phyloP scores from a whole-genome alignment of 2,329 filamentous ascomycete species.

The Alternaria gansuensis region DNA sequence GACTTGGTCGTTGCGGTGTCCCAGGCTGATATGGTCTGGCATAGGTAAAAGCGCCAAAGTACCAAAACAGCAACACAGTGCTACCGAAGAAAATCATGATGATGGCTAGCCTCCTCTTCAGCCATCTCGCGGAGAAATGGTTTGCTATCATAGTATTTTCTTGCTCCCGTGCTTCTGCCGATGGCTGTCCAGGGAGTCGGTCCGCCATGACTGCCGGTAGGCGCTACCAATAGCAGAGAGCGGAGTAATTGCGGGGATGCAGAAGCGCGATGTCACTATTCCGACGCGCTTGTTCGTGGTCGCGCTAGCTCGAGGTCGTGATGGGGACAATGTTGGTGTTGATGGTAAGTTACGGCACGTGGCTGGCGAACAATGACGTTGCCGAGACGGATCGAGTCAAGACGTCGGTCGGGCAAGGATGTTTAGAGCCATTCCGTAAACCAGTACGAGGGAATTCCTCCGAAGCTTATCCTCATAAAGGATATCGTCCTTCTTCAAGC shows the following conservation, averaged over 20 bases:
- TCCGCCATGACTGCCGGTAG: slow-evolving; percentile 24
- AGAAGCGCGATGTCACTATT: slow-evolving; percentile 12
- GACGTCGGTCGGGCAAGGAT: slow-evolving; percentile 5
- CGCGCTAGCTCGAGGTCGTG: slow-evolving; percentile 13
- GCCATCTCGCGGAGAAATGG: slow-evolving; percentile 27
- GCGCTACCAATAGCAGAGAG: slow-evolving; percentile 10
- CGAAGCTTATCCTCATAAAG: slow-evolving; percentile 6
- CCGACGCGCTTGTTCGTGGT: slow-evolving; percentile 6
- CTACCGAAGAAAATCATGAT: slow-evolving; percentile 36
- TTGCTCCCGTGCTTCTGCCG: slow-evolving; percentile 9
- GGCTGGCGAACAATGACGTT: slow-evolving; percentile 15
- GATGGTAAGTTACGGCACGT: slow-evolving; percentile 10
- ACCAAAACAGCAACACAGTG: slow-evolving; percentile 34
- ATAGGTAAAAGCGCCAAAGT: slow-evolving; percentile 31
- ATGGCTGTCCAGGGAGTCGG: slow-evolving; percentile 13
- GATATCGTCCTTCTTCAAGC: background rate
- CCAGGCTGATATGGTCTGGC: slow-evolving; percentile 21
- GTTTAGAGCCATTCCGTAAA: slow-evolving; percentile 2
- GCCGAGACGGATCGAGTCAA: slow-evolving; percentile 15
- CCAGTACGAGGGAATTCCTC: background rate
- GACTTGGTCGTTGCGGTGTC: slow-evolving; percentile 18
- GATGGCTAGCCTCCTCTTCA: slow-evolving; percentile 27
- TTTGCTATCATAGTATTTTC: slow-evolving; percentile 15
- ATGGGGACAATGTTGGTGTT: slow-evolving; percentile 19
- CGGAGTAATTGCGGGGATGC: slow-evolving; percentile 18